Evolutionary conservation across 441 rosid genomes (phyloP), one percentile per base, ranked within the genome.

Genomic region (Cnidoscolus chayamansa): DNA sequence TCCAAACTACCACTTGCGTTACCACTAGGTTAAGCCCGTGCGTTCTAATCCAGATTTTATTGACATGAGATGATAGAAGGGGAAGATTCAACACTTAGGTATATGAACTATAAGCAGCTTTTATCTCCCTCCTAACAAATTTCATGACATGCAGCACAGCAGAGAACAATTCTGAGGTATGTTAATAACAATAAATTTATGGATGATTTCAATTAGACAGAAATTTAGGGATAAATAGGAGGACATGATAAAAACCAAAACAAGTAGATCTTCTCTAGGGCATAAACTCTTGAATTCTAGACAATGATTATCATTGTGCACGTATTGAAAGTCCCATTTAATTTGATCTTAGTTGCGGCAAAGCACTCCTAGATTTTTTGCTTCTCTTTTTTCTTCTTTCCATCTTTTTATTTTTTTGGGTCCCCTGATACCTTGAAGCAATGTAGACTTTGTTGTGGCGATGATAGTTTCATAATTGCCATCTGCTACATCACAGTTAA

Each of bases 71-170:
- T 30, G 17, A 51, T 25, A 51, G 35, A 71, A 20, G 2, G 10
- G 62, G 19, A 57, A 31, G 35, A 1, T 48, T 48, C 35, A 35
- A 60, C 31, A 45, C 32, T 47, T n/a, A 17, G 5, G 71, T 43
- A 57, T 30, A 19, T 4, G n/a, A 54, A 55, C 1, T 17, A 48
- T 45, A 25, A 48, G 56, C 19, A 20, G 68, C 43, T 19, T 47
- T 10, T 12, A 25, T 65, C 8, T 55, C 19, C n/a, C n/a, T 49
- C 9, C 10, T 32, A 25, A 25, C 25, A 55, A 19, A 68, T 19
- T 37, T 40, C 71, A 55, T 40, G 48, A 35, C 32, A 55, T 20
- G 55, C 61, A 67, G 48, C 61, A 68, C 61, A 67, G 48, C 61
- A 32, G 50, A 16, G 9, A 10, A 45, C 35, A n/a, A 20, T 37